These are phyloP conservation scores for Populus euphratica DNA, from an alignment of 345 rosid genomes.

Conservation along the genomic window DNA sequence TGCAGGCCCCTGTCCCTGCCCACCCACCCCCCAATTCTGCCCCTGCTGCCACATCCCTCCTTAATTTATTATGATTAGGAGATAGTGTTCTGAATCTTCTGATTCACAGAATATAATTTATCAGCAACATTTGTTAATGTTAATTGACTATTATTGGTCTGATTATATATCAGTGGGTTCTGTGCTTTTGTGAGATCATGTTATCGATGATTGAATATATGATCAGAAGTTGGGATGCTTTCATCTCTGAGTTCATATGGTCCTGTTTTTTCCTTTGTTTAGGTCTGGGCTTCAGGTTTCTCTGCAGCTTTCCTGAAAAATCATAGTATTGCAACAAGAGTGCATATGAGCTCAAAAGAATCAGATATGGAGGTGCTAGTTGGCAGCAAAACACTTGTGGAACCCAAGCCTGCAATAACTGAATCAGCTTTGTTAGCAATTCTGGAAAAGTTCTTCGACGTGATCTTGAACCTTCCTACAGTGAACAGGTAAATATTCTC, in stretches of 20 bases:
- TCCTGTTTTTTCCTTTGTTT: conserved; percentile 22
- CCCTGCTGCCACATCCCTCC: neutral
- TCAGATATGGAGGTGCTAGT: conserved; percentile 24
- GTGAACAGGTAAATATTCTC: conserved; percentile 59
- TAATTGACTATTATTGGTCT: neutral
- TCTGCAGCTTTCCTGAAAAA: conserved; percentile 94
- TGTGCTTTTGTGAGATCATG: neutral
- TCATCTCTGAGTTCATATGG: neutral
- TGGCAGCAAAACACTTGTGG: conserved; percentile 28
- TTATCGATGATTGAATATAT: neutral
- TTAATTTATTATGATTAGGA: neutral
- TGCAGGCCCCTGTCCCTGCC: too few species aligned
- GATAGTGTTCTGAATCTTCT: neutral
- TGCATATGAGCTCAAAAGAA: conserved; percentile 27
- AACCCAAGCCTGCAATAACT: conserved; percentile 63
- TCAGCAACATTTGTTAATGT: neutral
- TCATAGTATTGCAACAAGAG: conserved; percentile 78
- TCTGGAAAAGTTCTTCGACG: conserved; percentile 73
- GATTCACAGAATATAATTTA: neutral
- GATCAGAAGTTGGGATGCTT: neutral
- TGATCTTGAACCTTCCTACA: conserved; percentile 73
- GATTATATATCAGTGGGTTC: neutral
- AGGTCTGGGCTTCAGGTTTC: conserved; percentile 99
- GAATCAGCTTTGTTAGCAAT: conserved; percentile 80
- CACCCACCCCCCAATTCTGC: too few species aligned